These are phyloP conservation scores for Venturia nashicola DNA, from an alignment of 2,329 filamentous ascomycete genomes.

Conservation along the genomic window DNA sequence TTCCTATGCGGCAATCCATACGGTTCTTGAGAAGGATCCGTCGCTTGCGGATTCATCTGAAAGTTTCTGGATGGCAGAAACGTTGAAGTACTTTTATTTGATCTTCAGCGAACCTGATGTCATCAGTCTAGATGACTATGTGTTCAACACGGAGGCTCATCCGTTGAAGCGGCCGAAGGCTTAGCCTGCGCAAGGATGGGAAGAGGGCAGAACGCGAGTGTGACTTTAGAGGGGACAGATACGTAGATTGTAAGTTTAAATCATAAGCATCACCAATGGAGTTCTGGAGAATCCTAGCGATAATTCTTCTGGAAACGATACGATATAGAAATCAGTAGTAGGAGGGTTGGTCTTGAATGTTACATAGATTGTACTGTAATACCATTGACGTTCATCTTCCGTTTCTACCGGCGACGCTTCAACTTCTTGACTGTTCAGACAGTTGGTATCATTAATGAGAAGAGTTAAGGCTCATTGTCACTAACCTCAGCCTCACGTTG, in stretches of 20 bases:
- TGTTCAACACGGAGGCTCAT: slow-evolving; percentile 47
- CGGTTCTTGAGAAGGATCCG: slow-evolving; percentile 24
- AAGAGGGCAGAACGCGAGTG: not conserved
- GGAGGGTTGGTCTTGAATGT: too few species aligned
- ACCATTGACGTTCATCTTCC: too few species aligned
- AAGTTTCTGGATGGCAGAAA: slow-evolving; percentile 85
- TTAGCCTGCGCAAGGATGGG: not conserved
- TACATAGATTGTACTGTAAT: too few species aligned
- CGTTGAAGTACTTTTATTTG: slow-evolving; percentile 83
- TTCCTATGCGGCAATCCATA: slow-evolving; percentile 32
- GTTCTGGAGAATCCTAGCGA: not conserved
- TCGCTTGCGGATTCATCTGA: slow-evolving; percentile 32
- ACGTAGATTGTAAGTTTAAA: not conserved
- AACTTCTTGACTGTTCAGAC: too few species aligned
- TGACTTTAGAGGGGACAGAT: not conserved
- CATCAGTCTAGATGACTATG: slow-evolving; percentile 55
- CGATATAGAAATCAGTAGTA: not conserved
- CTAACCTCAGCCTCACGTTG: too few species aligned
- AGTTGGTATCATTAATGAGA: too few species aligned
- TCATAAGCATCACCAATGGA: not conserved
- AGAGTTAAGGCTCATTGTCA: too few species aligned
- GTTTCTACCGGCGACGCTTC: too few species aligned
- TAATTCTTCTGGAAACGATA: not conserved
- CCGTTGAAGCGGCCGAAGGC: slow-evolving; percentile 29
- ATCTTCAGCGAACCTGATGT: slow-evolving; percentile 59